A percentile compares a stretch with the other conserved stretches of the same genome.
phyloP scores from a whole-genome alignment of 2,329 filamentous ascomycete species.

The Ceratocystis cubensis region DNA sequence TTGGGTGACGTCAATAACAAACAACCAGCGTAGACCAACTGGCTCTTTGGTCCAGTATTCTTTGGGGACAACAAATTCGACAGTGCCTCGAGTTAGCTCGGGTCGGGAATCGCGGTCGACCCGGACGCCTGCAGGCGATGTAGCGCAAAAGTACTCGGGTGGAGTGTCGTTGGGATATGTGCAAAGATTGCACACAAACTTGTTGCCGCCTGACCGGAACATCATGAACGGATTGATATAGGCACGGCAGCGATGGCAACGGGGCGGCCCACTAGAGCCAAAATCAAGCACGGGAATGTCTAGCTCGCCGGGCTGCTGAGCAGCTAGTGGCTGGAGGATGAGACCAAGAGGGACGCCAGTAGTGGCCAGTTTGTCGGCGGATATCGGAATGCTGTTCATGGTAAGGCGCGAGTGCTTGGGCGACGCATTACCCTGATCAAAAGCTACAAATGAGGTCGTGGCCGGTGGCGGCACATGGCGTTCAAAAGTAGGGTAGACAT shows the following conservation, averaged over 20 bases:
- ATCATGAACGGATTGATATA: conserved; percentile 99
- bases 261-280: conserved; percentile 76
- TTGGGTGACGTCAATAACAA: conserved; percentile 85
- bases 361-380: conserved; percentile 62
- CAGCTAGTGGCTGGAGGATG: conserved; percentile 75
- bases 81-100: conserved; percentile 80
- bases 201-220: conserved; percentile 85
- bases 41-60: conserved; percentile 98
- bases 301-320: conserved; percentile 69
- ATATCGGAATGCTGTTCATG: conserved; percentile 82
- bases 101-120: conserved; percentile 81
- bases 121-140: conserved; percentile 72
- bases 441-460: conserved; percentile 78
- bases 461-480: conserved; percentile 83
- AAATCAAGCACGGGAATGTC: conserved; percentile 90
- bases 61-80: conserved; percentile 93
- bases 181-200: conserved; percentile 96
- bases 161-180: conserved; percentile 89
- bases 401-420: conserved; percentile 88
- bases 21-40: conserved; percentile 74
- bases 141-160: conserved; percentile 84
- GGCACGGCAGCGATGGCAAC: conserved; percentile 82
- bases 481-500: conserved; percentile 92
- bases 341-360: conserved; percentile 81
- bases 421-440: conserved; percentile 91